Conservation (phyloP, 2,329 filamentous ascomycete genomes). For the Talaromyces sp. region DNA sequence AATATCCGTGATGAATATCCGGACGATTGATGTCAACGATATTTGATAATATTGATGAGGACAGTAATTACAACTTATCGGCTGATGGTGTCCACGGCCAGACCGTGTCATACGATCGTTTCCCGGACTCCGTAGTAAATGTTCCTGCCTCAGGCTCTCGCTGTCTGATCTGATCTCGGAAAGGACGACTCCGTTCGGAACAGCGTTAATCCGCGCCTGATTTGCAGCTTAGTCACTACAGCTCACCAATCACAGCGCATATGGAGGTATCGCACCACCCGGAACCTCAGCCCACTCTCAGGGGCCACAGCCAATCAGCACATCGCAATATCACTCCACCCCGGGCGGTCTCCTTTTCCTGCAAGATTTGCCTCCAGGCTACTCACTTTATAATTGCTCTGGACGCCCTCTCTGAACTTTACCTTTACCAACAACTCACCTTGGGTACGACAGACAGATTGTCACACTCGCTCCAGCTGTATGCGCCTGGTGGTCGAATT, state of each 20-base stretch:
- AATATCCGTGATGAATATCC: constrained; percentile 82
- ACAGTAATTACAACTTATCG: background rate
- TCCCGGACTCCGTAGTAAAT: background rate
- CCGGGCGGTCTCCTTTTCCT: constrained; percentile 11
- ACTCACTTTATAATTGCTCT: too few species aligned
- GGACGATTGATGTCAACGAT: constrained; percentile 58
- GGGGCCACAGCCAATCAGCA: constrained; percentile 10
- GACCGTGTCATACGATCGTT: background rate
- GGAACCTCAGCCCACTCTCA: background rate
- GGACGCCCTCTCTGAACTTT: background rate
- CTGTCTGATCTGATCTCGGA: background rate
- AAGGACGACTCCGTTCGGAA: background rate
- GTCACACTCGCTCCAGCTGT: background rate
- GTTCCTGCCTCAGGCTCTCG: background rate
- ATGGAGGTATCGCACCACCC: constrained; percentile 3
- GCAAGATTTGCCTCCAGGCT: constrained; percentile 15
- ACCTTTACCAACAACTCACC: background rate
- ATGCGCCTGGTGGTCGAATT: background rate
- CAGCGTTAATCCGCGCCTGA: background rate
- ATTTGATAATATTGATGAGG: background rate
- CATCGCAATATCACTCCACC: background rate
- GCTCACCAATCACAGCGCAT: background rate
- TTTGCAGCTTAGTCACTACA: background rate
- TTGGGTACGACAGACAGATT: background rate
- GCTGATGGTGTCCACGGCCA: background rate